phyloP scores from a whole-genome alignment of 1,284 basidiomycete species.

The Cutaneotrichosporon curvatum region DNA sequence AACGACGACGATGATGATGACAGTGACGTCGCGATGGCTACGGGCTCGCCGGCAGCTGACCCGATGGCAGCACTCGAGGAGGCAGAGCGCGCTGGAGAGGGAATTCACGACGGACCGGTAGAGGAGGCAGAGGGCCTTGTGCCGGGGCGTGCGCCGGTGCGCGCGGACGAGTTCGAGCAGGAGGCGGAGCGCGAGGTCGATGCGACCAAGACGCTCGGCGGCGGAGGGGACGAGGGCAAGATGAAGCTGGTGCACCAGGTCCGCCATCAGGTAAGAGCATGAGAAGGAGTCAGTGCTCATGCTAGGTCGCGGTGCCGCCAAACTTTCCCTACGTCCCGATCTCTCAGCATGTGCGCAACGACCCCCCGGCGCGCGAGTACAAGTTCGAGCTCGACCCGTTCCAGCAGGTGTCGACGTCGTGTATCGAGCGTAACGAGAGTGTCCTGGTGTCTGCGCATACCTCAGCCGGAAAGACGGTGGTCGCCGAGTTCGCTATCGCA shows the following conservation, averaged over 20 bases:
- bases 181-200: constrained; percentile 82
- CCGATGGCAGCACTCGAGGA: constrained; percentile 1
- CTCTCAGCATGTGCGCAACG: constrained; percentile 80
- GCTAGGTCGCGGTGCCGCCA: constrained; percentile 92
- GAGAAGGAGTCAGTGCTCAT: constrained; percentile 45
- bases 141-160: constrained; percentile 59
- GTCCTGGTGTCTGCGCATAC: constrained; percentile 98
- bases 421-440: constrained; percentile 94
- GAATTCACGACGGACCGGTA: constrained; percentile 11
- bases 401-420: constrained; percentile 87
- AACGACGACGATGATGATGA: constrained; percentile 4
- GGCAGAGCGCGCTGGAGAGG: constrained; percentile 8
- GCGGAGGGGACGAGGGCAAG: constrained; percentile 49
- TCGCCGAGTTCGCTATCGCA: constrained; percentile 98
- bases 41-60: constrained; percentile 1
- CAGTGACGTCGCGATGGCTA: constrained; percentile 7
- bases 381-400: constrained; percentile 97
- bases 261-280: constrained; percentile 50
- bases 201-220: constrained; percentile 69
- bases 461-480: constrained; percentile 98
- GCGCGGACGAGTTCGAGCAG: constrained; percentile 82
- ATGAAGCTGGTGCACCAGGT: constrained; percentile 47
- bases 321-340: constrained; percentile 88
- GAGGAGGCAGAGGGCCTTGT: constrained; percentile 14
- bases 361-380: constrained; percentile 86